These are phyloP conservation scores for Cladosporium sp. DNA, from an alignment of 2,329 filamentous ascomycete genomes.

Conservation along the genomic window DNA sequence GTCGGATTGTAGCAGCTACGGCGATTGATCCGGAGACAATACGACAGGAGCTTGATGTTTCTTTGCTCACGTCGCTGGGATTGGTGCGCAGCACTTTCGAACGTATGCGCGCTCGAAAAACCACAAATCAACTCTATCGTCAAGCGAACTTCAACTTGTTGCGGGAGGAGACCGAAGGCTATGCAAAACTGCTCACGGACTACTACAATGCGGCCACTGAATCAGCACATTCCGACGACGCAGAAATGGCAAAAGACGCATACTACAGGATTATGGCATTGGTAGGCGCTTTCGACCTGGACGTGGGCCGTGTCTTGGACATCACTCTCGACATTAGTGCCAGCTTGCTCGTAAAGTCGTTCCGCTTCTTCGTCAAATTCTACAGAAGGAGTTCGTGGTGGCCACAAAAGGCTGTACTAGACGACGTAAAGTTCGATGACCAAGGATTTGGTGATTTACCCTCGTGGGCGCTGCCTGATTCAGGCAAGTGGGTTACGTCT, in stretches of 20 bases:
- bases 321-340: constrained; percentile 94
- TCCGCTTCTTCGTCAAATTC: constrained; percentile 90
- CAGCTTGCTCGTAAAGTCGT: constrained; percentile 86
- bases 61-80: constrained; percentile 68
- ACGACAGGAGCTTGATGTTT: constrained; percentile 76
- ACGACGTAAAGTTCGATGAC: constrained; percentile 44
- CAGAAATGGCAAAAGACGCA: constrained; percentile 73
- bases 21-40: constrained; percentile 67
- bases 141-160: constrained; percentile 96
- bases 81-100: constrained; percentile 82
- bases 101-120: constrained; percentile 77
- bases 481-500: constrained; percentile 55
- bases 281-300: constrained; percentile 94
- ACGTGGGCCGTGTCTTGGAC: constrained; percentile 90
- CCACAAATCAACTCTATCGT: constrained; percentile 88
- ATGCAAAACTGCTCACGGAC: constrained; percentile 92
- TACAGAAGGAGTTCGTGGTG: constrained; percentile 93
- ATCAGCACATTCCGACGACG: constrained; percentile 67
- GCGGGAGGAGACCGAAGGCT: constrained; percentile 93
- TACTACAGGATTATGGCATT: constrained; percentile 91
- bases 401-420: constrained; percentile 62
- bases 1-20: constrained; percentile 65
- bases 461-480: constrained; percentile 74
- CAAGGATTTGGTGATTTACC: constrained; percentile 66
- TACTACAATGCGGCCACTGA: constrained; percentile 79